Conservation (phyloP, 805 yeast species). For the Brettanomyces sp. region DNA sequence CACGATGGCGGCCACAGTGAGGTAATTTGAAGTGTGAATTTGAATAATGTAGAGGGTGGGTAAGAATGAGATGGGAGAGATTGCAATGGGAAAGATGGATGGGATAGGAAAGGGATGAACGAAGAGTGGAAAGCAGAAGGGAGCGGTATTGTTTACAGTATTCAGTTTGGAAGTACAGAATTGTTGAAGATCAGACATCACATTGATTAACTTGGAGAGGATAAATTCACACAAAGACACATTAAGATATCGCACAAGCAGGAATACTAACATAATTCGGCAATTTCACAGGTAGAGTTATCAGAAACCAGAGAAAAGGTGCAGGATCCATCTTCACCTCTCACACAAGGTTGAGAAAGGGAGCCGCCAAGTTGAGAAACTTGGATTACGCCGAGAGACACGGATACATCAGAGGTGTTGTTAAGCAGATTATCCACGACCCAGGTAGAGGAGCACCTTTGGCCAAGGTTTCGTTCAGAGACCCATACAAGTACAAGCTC, state of each 20-base stretch:
- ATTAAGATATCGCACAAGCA: not conserved
- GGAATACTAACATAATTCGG: not conserved
- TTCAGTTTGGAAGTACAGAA: not conserved
- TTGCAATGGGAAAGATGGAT: too few species aligned
- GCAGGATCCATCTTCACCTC: constrained; percentile 99
- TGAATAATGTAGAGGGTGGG: too few species aligned
- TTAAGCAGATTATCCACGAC: constrained; percentile 97
- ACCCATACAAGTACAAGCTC: constrained; percentile 97
- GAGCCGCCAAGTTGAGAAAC: constrained; percentile 99
- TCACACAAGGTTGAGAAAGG: constrained; percentile 99
- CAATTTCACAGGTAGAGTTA: constrained; percentile 85
- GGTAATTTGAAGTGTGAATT: too few species aligned
- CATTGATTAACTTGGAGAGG: constrained; percentile 22
- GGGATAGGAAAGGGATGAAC: too few species aligned
- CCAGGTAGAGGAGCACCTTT: constrained; percentile 99
- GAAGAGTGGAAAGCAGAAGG: too few species aligned
- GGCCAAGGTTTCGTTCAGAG: constrained; percentile 98
- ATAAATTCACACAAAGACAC: constrained; percentile 2
- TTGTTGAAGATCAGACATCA: not conserved
- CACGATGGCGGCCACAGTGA: too few species aligned
- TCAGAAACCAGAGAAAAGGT: constrained; percentile 99
- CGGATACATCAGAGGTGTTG: constrained; percentile 99
- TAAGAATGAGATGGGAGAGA: too few species aligned
- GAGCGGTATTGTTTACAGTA: not conserved
- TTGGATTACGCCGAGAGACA: constrained; percentile 99